These are phyloP conservation scores for Vitis rotundifolia DNA, from an alignment of 164 flowering plant species.

Conservation along the genomic window DNA sequence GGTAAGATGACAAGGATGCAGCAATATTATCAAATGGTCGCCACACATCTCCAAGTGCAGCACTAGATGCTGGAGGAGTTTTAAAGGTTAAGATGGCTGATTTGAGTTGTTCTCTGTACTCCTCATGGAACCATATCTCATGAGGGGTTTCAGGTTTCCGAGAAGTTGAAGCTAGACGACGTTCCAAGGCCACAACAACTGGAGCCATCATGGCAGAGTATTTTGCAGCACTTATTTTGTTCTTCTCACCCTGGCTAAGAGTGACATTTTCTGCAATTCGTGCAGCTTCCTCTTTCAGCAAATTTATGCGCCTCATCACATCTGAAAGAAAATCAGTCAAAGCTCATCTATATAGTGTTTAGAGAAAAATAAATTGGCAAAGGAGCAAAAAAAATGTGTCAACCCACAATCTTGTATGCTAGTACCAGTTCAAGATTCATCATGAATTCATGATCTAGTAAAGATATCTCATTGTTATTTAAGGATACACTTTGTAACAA, in stretches of 20 bases:
- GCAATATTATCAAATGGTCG: constrained; percentile 83
- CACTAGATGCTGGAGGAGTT: constrained; percentile 72
- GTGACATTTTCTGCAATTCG: constrained; percentile 84
- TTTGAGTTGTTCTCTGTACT: constrained; percentile 70
- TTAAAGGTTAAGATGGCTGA: constrained; percentile 76
- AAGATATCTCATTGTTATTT: not conserved
- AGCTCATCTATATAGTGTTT: not conserved
- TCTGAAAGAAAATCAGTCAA: constrained; percentile 44
- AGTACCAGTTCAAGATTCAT: no score
- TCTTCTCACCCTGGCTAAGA: constrained; percentile 79
- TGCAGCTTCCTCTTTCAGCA: constrained; percentile 92
- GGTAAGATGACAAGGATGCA: constrained; percentile 79
- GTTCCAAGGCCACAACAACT: constrained; percentile 88
- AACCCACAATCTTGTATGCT: no score
- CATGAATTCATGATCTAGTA: not conserved
- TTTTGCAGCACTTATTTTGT: constrained; percentile 90
- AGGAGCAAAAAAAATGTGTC: not conserved
- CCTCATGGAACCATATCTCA: constrained; percentile 83
- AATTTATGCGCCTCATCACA: constrained; percentile 84
- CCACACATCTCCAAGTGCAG: constrained; percentile 90
- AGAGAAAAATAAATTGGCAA: not conserved
- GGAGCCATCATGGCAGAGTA: constrained; percentile 99
- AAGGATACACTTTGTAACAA: not conserved
- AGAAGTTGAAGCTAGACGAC: constrained; percentile 91
- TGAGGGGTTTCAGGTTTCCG: constrained; percentile 93